Conservation (phyloP, 163 green algal genomes). For the Chloroidium sp. region DNA sequence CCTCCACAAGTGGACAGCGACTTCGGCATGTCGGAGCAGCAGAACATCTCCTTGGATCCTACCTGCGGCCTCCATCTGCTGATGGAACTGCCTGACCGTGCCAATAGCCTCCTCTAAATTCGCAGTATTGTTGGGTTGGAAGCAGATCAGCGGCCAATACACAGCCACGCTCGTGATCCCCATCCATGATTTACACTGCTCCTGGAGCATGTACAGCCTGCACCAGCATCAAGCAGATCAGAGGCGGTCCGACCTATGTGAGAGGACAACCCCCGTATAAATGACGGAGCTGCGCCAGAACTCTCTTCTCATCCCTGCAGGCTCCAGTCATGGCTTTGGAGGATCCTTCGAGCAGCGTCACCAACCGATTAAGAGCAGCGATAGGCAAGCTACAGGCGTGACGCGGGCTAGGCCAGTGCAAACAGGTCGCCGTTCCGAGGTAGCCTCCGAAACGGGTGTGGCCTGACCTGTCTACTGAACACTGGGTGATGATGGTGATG, state of each 20-base stretch:
- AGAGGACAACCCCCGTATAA: too few relatives aligned
- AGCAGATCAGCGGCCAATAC: slow-evolving; percentile 23
- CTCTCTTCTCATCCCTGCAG: too few relatives aligned
- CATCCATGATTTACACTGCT: slow-evolving; percentile 42
- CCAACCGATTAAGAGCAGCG: too few relatives aligned
- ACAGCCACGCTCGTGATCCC: slow-evolving; percentile 45
- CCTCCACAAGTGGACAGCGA: not conserved
- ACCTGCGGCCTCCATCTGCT: slow-evolving; percentile 5
- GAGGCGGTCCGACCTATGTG: not conserved
- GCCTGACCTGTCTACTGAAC: slow-evolving; percentile 21
- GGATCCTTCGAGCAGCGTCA: too few relatives aligned
- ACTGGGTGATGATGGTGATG: slow-evolving; percentile 27
- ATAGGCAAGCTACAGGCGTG: too few relatives aligned
- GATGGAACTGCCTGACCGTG: slow-evolving; percentile 4
- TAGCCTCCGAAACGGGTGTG: too few relatives aligned
- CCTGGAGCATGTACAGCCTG: slow-evolving; percentile 31
- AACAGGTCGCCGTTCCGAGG: too few relatives aligned
- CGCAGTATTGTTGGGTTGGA: slow-evolving; percentile 5
- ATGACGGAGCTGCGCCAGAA: too few relatives aligned
- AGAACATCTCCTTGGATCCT: not conserved
- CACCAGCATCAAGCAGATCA: not conserved
- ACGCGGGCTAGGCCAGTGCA: too few relatives aligned
- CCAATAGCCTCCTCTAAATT: not conserved
- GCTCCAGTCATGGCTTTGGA: too few relatives aligned
- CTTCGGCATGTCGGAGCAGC: not conserved